Conservation (phyloP, 225 moss, liverwort and hornwort genomes). For the Marchantia paleacea region DNA sequence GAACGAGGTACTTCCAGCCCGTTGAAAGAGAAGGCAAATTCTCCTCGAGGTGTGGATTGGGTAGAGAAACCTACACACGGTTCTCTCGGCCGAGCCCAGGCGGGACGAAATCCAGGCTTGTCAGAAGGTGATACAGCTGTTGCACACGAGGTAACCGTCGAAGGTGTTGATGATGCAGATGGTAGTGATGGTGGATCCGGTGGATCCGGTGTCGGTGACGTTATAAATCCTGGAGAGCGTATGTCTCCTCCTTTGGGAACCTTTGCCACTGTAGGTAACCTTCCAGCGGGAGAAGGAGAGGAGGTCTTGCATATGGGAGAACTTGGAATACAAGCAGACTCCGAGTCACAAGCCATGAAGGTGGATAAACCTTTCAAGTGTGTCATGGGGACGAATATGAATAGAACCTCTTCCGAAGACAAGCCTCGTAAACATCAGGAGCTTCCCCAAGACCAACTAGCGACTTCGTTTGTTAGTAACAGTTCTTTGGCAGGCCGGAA, state of each 20-base stretch:
- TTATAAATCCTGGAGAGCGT: conserved; percentile 42
- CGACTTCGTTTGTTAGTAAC: conserved; percentile 18
- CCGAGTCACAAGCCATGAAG: conserved; percentile 29
- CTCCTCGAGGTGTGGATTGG: conserved; percentile 23
- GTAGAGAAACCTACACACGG: conserved; percentile 25
- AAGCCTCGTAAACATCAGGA: conserved; percentile 23
- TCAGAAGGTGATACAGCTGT: background rate
- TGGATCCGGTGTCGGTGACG: conserved; percentile 46
- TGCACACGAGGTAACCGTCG: conserved; percentile 4
- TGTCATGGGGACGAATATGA: background rate
- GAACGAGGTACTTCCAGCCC: conserved; percentile 14
- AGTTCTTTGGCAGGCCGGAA: conserved; percentile 21
- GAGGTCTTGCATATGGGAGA: conserved; percentile 41
- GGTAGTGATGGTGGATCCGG: conserved; percentile 36
- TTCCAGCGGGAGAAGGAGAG: conserved; percentile 39
- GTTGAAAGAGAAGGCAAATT: conserved; percentile 20
- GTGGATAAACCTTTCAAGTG: conserved; percentile 14
- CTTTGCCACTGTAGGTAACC: conserved; percentile 22
- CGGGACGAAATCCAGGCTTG: conserved; percentile 17
- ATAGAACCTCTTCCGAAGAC: conserved; percentile 7
- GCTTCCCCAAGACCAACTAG: conserved; percentile 15
- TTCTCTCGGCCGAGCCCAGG: conserved; percentile 17
- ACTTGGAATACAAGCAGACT: conserved; percentile 39
- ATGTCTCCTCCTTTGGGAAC: conserved; percentile 24
- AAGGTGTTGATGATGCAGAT: conserved; percentile 37